Percentiles rank a stretch among this genome's conserved stretches.
These are phyloP conservation scores for Croton laevigatus DNA, from an alignment of 441 rosid species.

Conservation along the genomic window DNA sequence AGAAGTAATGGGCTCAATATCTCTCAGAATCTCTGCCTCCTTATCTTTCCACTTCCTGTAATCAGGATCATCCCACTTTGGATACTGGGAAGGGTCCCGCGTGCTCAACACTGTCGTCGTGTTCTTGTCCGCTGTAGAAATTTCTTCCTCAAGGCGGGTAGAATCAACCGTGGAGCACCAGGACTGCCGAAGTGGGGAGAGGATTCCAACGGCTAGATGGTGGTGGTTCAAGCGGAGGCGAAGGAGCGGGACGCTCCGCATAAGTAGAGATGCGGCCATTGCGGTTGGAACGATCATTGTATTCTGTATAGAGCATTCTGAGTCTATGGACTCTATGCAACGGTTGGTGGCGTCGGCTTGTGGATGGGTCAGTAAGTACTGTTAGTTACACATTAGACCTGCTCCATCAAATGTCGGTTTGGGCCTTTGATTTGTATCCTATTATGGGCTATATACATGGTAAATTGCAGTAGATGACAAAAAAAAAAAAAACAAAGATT, in stretches of 20 bases:
- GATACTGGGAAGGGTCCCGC: slow-evolving; percentile 31
- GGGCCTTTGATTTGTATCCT: not conserved
- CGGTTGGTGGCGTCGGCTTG: not conserved
- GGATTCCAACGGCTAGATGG: slow-evolving; percentile 23
- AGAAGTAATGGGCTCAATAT: slow-evolving; percentile 48
- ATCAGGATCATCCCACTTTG: slow-evolving; percentile 55
- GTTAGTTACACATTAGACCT: not conserved
- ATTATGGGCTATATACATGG: too few species aligned
- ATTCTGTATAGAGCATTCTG: too few species aligned
- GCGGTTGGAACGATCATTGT: not conserved
- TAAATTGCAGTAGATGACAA: too few species aligned
- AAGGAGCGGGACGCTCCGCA: slow-evolving; percentile 31
- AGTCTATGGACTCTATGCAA: not conserved
- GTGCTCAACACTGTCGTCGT: slow-evolving; percentile 27
- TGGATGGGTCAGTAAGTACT: not conserved
- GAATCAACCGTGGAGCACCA: slow-evolving; percentile 43
- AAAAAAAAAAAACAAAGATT: too few species aligned
- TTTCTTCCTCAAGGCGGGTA: slow-evolving; percentile 33
- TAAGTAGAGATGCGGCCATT: slow-evolving; percentile 45
- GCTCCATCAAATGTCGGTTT: not conserved
- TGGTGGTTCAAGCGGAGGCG: slow-evolving; percentile 37
- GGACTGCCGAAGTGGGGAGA: slow-evolving; percentile 27
- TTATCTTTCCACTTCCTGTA: slow-evolving; percentile 66
- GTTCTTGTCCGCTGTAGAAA: slow-evolving; percentile 29
- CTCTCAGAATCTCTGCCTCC: slow-evolving; percentile 65